Percentiles rank a stretch among this genome's conserved stretches.
These are phyloP conservation scores for Neurospora africana DNA, from an alignment of 495 filamentous ascomycete genomes.

Conservation along the genomic window DNA sequence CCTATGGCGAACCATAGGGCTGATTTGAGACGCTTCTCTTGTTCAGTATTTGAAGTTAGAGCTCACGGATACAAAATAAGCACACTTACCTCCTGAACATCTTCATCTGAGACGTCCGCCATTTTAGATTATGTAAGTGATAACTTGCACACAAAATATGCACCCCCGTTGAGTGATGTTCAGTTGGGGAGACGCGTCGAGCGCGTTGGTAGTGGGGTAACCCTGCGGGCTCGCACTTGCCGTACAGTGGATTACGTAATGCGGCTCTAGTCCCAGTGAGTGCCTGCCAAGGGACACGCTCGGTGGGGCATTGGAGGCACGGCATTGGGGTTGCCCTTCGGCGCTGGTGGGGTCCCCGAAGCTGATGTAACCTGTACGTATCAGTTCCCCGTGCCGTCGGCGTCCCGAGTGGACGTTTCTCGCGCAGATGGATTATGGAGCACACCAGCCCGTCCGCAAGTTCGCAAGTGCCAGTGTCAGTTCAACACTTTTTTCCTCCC, in stretches of 20 bases:
- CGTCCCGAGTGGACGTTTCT: background rate
- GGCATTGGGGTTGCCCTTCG: background rate
- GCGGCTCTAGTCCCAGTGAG: background rate
- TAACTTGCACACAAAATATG: background rate
- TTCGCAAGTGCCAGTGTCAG: background rate
- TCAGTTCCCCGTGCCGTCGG: background rate
- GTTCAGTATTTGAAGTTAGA: background rate
- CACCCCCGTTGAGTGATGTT: background rate
- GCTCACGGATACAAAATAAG: too few relatives aligned
- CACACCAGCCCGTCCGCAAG: background rate
- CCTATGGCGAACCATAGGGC: conserved; percentile 89
- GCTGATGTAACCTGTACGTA: background rate
- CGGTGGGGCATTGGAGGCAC: background rate
- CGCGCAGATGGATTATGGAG: background rate
- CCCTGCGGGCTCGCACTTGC: background rate
- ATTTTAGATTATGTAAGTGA: conserved; percentile 5
- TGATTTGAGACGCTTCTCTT: conserved; percentile 68
- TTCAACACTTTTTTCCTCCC: background rate
- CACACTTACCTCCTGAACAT: conserved; percentile 15
- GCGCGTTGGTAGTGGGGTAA: conserved; percentile 3
- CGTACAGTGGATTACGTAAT: background rate
- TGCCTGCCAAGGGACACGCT: background rate
- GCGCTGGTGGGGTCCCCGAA: background rate
- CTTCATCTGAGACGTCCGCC: conserved; percentile 24
- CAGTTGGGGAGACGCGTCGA: conserved; percentile 5